These are phyloP conservation scores for Styphnolobium japonicum DNA, from an alignment of 306 rosid genomes.

Conservation along the genomic window DNA sequence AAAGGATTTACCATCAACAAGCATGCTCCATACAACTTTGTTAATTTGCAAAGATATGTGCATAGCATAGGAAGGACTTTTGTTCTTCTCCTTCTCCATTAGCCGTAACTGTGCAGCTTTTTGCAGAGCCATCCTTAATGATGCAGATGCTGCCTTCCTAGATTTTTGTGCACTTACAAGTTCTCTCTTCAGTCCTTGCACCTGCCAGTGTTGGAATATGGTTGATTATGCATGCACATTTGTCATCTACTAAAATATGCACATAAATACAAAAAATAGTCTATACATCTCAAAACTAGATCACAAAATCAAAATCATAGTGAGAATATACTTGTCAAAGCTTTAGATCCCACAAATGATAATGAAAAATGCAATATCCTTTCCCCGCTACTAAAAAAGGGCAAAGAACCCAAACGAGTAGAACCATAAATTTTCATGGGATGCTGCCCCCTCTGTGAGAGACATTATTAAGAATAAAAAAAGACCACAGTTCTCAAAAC, in stretches of 20 bases:
- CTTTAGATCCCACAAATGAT: neutral
- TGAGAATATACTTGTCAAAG: conserved; percentile 12
- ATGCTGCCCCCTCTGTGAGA: neutral
- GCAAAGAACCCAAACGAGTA: conserved; percentile 9
- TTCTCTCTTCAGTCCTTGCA: conserved; percentile 86
- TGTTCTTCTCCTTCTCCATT: conserved; percentile 93
- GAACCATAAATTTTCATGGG: neutral
- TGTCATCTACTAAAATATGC: conserved; percentile 15
- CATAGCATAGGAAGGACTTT: conserved; percentile 98
- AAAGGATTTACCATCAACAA: conserved; percentile 96
- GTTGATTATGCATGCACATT: conserved; percentile 16
- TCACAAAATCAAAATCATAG: neutral
- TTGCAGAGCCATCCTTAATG: conserved; percentile 80
- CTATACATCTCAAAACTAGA: conserved; percentile 18
- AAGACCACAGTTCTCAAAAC: neutral
- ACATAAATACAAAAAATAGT: conserved; percentile 7
- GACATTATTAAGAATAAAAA: neutral
- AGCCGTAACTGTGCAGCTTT: conserved; percentile 88
- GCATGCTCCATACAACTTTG: conserved; percentile 98
- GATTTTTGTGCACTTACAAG: conserved; percentile 75
- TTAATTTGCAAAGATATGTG: conserved; percentile 88
- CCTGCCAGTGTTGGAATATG: conserved; percentile 49
- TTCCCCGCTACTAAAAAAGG: neutral
- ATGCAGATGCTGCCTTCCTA: conserved; percentile 82
- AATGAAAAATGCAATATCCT: neutral